Percentiles rank a stretch among this genome's conserved stretches.
These are phyloP conservation scores for Diaporthe ilicicola DNA, from an alignment of 2,329 filamentous ascomycete genomes.

Conservation along the genomic window DNA sequence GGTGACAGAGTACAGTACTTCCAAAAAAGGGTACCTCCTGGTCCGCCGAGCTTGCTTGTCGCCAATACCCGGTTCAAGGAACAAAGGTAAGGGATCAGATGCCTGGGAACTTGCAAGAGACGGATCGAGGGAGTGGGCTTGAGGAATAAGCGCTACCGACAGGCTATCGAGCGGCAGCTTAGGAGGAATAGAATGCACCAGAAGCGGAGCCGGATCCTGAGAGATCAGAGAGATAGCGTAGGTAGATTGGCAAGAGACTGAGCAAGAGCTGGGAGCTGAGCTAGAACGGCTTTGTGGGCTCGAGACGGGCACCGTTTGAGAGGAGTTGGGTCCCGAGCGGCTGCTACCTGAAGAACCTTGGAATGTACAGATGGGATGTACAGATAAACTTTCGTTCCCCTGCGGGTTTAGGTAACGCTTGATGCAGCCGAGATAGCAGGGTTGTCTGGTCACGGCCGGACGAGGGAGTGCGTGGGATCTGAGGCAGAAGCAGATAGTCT, in stretches of 20 bases:
- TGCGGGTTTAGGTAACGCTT: constrained; percentile 22
- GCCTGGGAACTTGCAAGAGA: neutral
- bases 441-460: constrained; percentile 25
- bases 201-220: constrained; percentile 21
- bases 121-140: constrained; percentile 22
- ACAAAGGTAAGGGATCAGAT: constrained; percentile 21
- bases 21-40: constrained; percentile 18
- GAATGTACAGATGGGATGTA: constrained; percentile 16
- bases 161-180: constrained; percentile 17
- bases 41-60: constrained; percentile 11
- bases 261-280: constrained; percentile 11
- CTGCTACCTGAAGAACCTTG: constrained; percentile 19
- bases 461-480: constrained; percentile 31
- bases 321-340: constrained; percentile 20
- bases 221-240: neutral
- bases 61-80: constrained; percentile 1
- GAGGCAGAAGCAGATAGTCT: constrained; percentile 34
- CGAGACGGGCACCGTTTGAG: constrained; percentile 26
- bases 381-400: constrained; percentile 22
- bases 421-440: constrained; percentile 17
- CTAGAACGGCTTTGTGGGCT: constrained; percentile 24
- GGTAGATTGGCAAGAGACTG: neutral
- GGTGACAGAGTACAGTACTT: constrained; percentile 16
- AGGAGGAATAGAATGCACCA: constrained; percentile 8
- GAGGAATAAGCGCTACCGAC: constrained; percentile 28